Conservation (phyloP, 2,329 filamentous ascomycete genomes). For the Leptodontidium sp. region DNA sequence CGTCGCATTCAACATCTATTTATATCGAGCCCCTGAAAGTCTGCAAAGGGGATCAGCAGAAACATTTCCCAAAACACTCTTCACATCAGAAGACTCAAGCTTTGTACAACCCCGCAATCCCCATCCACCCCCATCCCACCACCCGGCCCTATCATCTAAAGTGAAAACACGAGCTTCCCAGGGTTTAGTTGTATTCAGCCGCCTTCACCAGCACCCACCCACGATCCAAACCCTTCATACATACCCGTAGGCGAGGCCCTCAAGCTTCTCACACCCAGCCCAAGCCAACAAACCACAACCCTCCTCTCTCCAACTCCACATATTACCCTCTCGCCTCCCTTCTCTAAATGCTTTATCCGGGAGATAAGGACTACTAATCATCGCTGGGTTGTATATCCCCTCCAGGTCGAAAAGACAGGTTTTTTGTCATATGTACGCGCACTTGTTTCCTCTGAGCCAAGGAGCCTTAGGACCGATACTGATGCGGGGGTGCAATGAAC, state of each 20-base stretch:
- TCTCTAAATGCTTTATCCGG: neutral
- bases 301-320: neutral
- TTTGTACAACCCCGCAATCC: neutral
- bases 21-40: too few relatives aligned
- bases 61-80: too few relatives aligned
- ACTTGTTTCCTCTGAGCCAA: too few relatives aligned
- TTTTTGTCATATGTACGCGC: too few relatives aligned
- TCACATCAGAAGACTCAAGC: neutral
- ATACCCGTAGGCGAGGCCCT: slow-evolving; percentile 9
- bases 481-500: too few relatives aligned
- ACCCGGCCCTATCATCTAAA: neutral
- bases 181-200: neutral
- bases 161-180: neutral
- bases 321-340: slow-evolving; percentile 2
- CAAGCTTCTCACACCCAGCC: neutral
- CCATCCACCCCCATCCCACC: neutral
- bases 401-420: too few relatives aligned
- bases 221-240: neutral
- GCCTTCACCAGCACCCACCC: neutral
- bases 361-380: slow-evolving; percentile 18
- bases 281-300: neutral
- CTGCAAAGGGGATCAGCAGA: too few relatives aligned
- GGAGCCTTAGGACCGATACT: too few relatives aligned
- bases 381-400: neutral
- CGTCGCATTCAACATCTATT: too few relatives aligned